phyloP scores from a whole-genome alignment of 352 stramenopile species.

The Globisporangium nagaii region DNA sequence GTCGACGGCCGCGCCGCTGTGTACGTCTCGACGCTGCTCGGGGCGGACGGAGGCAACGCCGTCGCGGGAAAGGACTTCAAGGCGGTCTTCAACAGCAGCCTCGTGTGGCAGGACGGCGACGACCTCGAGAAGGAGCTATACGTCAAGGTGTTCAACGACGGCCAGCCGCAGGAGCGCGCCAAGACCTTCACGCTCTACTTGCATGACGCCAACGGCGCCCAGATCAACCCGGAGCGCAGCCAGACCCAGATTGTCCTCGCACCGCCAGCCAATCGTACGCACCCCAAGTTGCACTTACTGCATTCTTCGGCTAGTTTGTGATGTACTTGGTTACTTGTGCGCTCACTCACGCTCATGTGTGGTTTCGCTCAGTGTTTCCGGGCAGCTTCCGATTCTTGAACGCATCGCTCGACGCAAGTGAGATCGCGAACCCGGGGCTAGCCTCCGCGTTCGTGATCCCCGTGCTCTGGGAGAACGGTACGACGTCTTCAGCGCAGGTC shows the following conservation, averaged over 20 bases:
- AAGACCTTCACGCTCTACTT: slow-evolving; percentile 56
- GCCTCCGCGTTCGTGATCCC: slow-evolving; percentile 24
- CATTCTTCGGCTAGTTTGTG: no score
- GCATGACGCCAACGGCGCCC: slow-evolving; percentile 47
- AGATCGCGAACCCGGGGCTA: slow-evolving; percentile 13
- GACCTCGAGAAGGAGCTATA: slow-evolving; percentile 65
- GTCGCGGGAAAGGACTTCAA: slow-evolving; percentile 51
- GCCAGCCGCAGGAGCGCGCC: slow-evolving; percentile 31
- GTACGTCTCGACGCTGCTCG: slow-evolving; percentile 49
- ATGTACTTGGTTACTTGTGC: no score
- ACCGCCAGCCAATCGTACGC: slow-evolving; percentile 50
- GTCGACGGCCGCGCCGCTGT: slow-evolving; percentile 53
- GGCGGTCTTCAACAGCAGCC: slow-evolving; percentile 55
- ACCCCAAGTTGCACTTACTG: no score
- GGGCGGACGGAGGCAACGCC: slow-evolving; percentile 27
- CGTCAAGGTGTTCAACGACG: slow-evolving; percentile 57
- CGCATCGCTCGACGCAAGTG: slow-evolving; percentile 20
- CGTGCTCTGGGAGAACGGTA: slow-evolving; percentile 54
- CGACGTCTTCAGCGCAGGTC: slow-evolving; percentile 35
- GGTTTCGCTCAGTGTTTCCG: slow-evolving; percentile 26
- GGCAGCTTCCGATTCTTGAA: slow-evolving; percentile 52
- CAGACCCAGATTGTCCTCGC: slow-evolving; percentile 37
- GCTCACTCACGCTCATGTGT: background rate
- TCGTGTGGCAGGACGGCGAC: slow-evolving; percentile 75
- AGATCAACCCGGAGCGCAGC: slow-evolving; percentile 46